Base-by-base conservation (phyloP, 2,329 filamentous ascomycete species). In the Cryphonectria nitschkei region DNA sequence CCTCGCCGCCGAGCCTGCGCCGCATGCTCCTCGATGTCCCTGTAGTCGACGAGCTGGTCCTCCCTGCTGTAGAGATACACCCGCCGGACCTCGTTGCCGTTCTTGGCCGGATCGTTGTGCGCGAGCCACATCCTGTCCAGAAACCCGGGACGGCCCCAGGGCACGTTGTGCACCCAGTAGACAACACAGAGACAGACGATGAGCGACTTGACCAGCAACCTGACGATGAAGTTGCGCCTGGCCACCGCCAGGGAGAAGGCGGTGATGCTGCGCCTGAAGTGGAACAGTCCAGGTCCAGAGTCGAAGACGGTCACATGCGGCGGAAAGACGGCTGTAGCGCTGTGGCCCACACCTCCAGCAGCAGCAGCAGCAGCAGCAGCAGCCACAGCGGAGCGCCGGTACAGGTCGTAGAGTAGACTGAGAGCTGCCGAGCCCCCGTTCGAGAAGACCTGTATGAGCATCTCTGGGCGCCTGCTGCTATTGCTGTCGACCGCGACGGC, bases 41-140 rank as follows among this genome's bases (percentile, higher is more conserved):
- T 74, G 76, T 79, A 84, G 2, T 80, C 77, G 6, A 89, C 83
- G 72, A 88, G 79, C 50, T 74, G 71, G 75, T 89, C 87, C 1
- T 77, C 81, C 50, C 81, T 79, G 14, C 84, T 83, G 71, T 88
- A 89, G 26, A 89, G 73, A 72, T 89, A 89, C n/a, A 82, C 78
- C 50, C 87, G 80, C 29, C 82, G 78, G 4, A 79, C 79, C 76
- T 87, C 85, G 43, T 75, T 75, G 14, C 74, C 76, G 64, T 82
- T 76, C 50, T 77, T 74, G 9, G 72, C 70, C 39, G 70, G 67
- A 32, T 80, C 76, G 66, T 84, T 84, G 68, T 84, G 79, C 65
- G 79, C 78, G 70, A 76, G 76, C 26, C 76, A 80, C 73, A 81
- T 82, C 68, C 72, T 75, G 16, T 79, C 76, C 11, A 83, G 75